Evolutionary conservation across 352 stramenopile genomes (phyloP), one percentile per base, ranked within the genome.

Genomic region (Globisporangium cylindrosporum): DNA sequence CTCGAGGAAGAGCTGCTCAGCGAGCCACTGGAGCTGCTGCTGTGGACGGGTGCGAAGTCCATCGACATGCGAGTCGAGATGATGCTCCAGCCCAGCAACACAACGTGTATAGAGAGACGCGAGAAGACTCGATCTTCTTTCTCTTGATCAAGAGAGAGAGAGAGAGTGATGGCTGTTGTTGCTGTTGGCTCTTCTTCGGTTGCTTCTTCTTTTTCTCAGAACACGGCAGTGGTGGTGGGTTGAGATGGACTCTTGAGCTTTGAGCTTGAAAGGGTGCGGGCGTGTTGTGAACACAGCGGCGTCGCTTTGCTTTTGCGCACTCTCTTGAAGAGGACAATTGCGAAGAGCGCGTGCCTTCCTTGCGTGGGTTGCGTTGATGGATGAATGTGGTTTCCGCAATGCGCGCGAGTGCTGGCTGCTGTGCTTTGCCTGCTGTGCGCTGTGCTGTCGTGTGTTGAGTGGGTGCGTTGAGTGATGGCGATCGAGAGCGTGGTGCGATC

Each of bases 1-100:
- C 68, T 73, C 7, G 59, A 46, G 48, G 57, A 24, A 53, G 49
- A 32, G 63, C 24, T 49, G 8, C 27, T 29, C 38, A 38, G 64
- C 60, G n/a, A 66, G 59, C 10, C 27, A 15, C 32, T 62, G 20
- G 56, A 49, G 56, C 56, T 49, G 32, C n/a, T 62, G 56, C 10
- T 14, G 56, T 36, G n/a, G 22, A 62, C 32, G 1, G 34, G 55
- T 6, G 64, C 71, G 27, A 81, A 72, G 63, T 85, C 73, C 80
- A 87, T 87, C 25, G 32, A 62, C 38, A 24, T 18, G 29, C n/a
- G 2, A 29, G 32, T 29, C 4, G 18, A 46, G 18, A 15, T 61
- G 49, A 48, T 59, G 60, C 46, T 46, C 43, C 12, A 24, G 43
- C 3, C 41, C 41, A 46, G 38, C 6, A 49, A 18, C 43, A 20